These are phyloP conservation scores for Penicillium sp. DNA, from an alignment of 2,329 filamentous ascomycete genomes.

Conservation along the genomic window DNA sequence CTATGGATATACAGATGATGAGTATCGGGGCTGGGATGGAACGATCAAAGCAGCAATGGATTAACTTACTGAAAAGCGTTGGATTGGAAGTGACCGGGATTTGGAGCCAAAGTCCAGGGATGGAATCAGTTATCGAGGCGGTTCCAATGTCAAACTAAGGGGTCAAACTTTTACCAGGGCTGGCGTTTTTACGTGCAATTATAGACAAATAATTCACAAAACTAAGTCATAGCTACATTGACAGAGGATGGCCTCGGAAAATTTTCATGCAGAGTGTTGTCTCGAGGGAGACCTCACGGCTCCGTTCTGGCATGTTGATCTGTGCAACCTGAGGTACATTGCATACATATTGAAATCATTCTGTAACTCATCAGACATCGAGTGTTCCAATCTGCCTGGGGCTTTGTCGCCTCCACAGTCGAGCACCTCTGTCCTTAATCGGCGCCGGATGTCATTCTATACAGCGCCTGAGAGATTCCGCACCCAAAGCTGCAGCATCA, in stretches of 20 bases:
- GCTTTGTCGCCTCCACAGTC: not conserved
- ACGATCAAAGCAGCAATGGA: constrained; percentile 36
- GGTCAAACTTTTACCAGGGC: not conserved
- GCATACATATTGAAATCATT: no score
- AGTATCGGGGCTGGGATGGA: constrained; percentile 37
- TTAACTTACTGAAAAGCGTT: constrained; percentile 26
- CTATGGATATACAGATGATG: constrained; percentile 44
- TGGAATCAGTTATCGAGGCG: constrained; percentile 34
- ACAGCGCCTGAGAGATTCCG: constrained; percentile 1
- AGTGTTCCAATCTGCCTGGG: no score
- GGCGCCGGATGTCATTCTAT: not conserved
- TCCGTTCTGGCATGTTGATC: no score
- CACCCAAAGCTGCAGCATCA: constrained; percentile 12
- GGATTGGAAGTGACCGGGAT: constrained; percentile 33
- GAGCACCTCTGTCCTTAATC: no score
- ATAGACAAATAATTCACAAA: not conserved
- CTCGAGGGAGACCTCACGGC: no score
- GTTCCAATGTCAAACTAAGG: constrained; percentile 11
- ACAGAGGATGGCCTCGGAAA: no score
- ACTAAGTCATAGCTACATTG: no score
- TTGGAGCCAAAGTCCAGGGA: constrained; percentile 27
- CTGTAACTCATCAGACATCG: no score
- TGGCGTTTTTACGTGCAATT: not conserved
- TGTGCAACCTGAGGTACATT: no score
- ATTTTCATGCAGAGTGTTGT: no score